These are phyloP conservation scores for Sporormia fimetaria DNA, from an alignment of 495 filamentous ascomycete genomes.

Conservation along the genomic window DNA sequence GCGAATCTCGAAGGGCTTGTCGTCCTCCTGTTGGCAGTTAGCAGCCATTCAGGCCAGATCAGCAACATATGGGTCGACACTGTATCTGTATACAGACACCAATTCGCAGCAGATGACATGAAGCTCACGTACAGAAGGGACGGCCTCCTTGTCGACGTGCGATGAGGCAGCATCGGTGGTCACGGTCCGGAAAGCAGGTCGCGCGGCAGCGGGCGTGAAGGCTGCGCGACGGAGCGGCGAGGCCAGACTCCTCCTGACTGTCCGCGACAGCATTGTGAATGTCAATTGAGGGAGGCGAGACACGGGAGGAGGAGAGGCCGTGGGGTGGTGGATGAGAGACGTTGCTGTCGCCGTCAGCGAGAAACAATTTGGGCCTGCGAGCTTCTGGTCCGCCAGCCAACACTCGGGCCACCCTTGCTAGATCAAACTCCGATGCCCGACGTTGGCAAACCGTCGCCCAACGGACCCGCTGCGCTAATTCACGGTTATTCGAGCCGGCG, in stretches of 20 bases:
- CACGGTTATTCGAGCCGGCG: too few species aligned
- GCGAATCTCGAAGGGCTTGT: conserved; percentile 82
- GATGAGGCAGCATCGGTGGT: conserved; percentile 90
- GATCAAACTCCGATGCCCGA: neutral
- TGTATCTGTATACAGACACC: too few species aligned
- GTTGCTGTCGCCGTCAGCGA: conserved; percentile 7
- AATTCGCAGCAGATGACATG: neutral
- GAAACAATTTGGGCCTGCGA: too few species aligned
- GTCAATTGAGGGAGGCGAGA: conserved; percentile 1
- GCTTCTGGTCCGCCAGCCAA: too few species aligned
- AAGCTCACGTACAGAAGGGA: conserved; percentile 47
- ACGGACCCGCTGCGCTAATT: too few species aligned
- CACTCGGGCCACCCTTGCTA: neutral
- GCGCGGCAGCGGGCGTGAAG: conserved; percentile 44
- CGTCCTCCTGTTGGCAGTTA: conserved; percentile 57
- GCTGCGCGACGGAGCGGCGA: conserved; percentile 45
- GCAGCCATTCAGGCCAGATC: conserved; percentile 4
- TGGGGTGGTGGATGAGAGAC: conserved; percentile 1
- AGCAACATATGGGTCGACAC: too few species aligned
- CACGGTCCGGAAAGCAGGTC: conserved; percentile 50
- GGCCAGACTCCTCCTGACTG: conserved; percentile 31
- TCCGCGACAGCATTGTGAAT: conserved; percentile 29
- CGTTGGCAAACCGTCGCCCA: conserved; percentile 9
- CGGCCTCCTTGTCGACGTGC: conserved; percentile 72
- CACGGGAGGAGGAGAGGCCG: conserved; percentile 6